Evolutionary conservation across 305 asterid genomes (phyloP).

Genomic region (Fraxinus floribunda): DNA sequence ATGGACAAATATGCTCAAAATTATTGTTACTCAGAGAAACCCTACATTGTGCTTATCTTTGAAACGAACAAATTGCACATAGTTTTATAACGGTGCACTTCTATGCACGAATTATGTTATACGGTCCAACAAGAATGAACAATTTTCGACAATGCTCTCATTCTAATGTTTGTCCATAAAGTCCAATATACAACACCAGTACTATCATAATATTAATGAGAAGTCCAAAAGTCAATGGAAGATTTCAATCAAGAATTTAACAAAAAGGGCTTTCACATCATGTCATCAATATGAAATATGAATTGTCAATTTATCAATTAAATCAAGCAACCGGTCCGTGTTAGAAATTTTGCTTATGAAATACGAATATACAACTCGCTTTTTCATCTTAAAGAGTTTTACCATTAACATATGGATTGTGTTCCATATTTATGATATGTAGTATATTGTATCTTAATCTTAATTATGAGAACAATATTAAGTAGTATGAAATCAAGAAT

Average conservation of each 20-base stretch:
- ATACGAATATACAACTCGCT: too few species aligned
- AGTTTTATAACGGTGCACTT: too few species aligned
- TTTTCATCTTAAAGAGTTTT: not conserved
- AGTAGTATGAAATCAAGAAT: not conserved
- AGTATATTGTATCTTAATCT: not conserved
- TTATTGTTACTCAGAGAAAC: too few species aligned
- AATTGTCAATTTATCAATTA: not conserved
- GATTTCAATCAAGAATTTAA: not conserved
- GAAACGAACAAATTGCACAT: too few species aligned
- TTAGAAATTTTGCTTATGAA: slow-evolving; percentile 33
- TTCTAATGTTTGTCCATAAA: not conserved
- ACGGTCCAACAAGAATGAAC: too few species aligned
- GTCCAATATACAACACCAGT: not conserved
- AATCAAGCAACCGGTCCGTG: not conserved
- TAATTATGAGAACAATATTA: not conserved
- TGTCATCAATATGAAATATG: not conserved
- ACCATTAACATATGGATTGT: not conserved
- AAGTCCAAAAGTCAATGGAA: not conserved
- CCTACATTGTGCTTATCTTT: too few species aligned
- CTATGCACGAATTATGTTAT: too few species aligned
- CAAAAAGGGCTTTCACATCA: not conserved
- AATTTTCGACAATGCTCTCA: not conserved
- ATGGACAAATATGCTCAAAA: too few species aligned
- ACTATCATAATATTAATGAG: not conserved
- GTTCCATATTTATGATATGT: not conserved